Percentiles rank a stretch among this genome's conserved stretches.
Conservation (phyloP, 768 basidiomycete species). For the Auricularia cornea region DNA sequence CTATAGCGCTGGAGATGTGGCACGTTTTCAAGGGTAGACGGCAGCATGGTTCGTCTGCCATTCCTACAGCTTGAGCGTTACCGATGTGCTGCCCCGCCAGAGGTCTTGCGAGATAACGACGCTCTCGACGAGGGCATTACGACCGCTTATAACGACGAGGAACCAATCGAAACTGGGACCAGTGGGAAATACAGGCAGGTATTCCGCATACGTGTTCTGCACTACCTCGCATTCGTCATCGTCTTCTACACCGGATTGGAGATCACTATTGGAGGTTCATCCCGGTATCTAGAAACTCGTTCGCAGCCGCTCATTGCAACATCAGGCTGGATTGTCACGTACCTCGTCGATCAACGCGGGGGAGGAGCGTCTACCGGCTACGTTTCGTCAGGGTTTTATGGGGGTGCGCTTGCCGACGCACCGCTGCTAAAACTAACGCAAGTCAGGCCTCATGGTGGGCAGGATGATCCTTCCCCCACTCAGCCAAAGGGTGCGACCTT, state of each 20-base stretch:
- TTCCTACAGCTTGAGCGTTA: too few relatives aligned
- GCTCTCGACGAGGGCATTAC: background rate
- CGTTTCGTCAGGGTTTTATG: conserved; percentile 43
- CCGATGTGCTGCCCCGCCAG: too few relatives aligned
- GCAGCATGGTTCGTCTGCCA: background rate
- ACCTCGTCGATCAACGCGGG: conserved; percentile 34
- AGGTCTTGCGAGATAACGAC: background rate
- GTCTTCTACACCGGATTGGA: conserved; percentile 30
- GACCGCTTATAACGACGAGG: background rate
- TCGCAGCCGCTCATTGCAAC: background rate
- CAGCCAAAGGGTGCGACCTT: background rate
- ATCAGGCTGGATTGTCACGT: conserved; percentile 20
- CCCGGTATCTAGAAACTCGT: background rate
- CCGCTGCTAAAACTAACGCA: too few relatives aligned
- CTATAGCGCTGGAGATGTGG: background rate
- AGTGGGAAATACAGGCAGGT: conserved; percentile 8
- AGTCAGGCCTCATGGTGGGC: conserved; percentile 3
- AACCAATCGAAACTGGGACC: background rate
- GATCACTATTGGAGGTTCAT: conserved; percentile 23
- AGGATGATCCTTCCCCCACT: conserved; percentile 7
- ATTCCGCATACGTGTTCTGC: conserved; percentile 17
- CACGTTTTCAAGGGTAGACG: background rate
- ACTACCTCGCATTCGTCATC: conserved; percentile 23
- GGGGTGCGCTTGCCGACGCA: conserved; percentile 12
- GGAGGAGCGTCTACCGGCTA: conserved; percentile 43